Evolutionary conservation across 768 basidiomycete genomes (phyloP), one percentile per base, ranked within the genome.

Genomic region (Leccinum disarticulatum): DNA sequence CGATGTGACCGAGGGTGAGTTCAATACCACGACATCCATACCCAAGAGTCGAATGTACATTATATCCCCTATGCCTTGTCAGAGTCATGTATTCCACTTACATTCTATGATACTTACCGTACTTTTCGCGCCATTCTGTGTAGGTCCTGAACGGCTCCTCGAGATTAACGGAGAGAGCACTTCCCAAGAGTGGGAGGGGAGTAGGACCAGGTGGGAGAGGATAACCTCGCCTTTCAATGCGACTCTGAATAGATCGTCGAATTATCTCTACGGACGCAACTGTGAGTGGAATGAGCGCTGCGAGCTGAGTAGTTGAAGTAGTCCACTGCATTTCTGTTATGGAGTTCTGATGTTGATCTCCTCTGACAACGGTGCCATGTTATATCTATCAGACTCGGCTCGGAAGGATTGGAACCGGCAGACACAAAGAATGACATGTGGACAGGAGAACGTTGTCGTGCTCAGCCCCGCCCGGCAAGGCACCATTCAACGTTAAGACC

Each of bases 1-100:
- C n/a, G 72, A 61, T 1, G 75, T 36, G 35, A 11, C 41, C 41
- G 9, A 43, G 4, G 41, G n/a, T 2, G 41, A 43, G 41, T 43
- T 43, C 41, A 43, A 43, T 43, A 43, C 41, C n/a, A 43, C 41
- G 41, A 43, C 41, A 3, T 43, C n/a, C 41, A 19, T 43, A 43
- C n/a, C 41, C 10, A 43, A 43, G 41, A 43, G 41, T 43, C 41
- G 43, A 11, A 46, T 46, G 43, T 41, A 46, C 1, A 46, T 46
- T 46, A 46, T 46, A 46, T 46, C 43, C 2, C 43, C 43, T 46
- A 46, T 46, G 19, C 19, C n/a, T 19, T 46, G n/a, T 46, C 10
- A 19, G 43, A 46, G 17, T 43, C 19, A 19, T 11, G 0, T 11
- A 19, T 46, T 46, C 43, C n/a, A 46, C 10, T 19, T 46, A 46